Conservation (phyloP, 768 basidiomycete species). For the Serendipita vermifera region DNA sequence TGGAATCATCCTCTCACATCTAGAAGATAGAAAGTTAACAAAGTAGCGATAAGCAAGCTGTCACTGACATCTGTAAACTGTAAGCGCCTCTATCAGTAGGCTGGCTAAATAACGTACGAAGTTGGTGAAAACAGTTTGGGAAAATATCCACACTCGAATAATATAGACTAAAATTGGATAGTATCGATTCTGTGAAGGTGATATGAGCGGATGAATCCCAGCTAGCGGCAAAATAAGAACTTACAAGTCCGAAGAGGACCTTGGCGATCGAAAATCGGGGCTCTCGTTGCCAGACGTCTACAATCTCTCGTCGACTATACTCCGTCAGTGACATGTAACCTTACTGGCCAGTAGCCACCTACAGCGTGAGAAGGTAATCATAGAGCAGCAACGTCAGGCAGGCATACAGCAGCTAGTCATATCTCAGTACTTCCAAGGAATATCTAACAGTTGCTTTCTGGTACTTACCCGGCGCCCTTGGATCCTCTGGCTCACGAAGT, state of each 20-base stretch:
- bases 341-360: background rate
- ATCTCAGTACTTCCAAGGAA: no score
- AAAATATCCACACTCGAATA: background rate
- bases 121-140: background rate
- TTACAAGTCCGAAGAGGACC: background rate
- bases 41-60: background rate
- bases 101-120: background rate
- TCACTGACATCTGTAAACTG: background rate
- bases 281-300: background rate
- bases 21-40: background rate
- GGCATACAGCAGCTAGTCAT: background rate
- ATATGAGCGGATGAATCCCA: background rate
- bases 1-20: background rate
- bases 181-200: background rate
- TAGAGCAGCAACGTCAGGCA: background rate
- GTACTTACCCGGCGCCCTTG: background rate
- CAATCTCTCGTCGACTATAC: background rate
- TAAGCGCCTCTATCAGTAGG: background rate
- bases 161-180: background rate
- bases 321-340: background rate
- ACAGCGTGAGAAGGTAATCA: slow-evolving; percentile 3
- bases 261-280: background rate
- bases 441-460: no score
- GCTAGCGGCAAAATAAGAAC: background rate
- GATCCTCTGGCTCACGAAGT: background rate